These are phyloP conservation scores for Mycena indigotica DNA, from an alignment of 768 basidiomycete species.

Conservation along the genomic window DNA sequence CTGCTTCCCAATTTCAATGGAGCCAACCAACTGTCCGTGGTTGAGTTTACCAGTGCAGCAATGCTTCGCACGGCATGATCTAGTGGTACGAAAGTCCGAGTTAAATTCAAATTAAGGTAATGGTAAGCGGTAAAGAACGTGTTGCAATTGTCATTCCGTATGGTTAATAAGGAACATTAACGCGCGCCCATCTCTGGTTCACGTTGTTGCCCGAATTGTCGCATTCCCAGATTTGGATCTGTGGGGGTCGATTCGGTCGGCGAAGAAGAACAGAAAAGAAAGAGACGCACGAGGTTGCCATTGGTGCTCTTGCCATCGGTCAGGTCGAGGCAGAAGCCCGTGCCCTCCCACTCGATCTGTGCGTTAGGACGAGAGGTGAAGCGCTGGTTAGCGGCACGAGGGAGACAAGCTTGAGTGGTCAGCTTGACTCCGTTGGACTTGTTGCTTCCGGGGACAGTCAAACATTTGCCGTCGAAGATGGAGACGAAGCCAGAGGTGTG, in stretches of 20 bases:
- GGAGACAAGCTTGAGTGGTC: conserved; percentile 25
- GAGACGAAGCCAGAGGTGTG: conserved; percentile 1
- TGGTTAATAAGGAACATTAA: background rate
- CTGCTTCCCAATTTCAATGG: no score
- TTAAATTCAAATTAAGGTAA: no score
- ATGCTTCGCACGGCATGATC: no score
- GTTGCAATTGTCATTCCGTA: background rate
- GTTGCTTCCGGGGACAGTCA: conserved; percentile 26
- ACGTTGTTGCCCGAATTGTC: background rate
- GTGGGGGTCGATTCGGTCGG: background rate
- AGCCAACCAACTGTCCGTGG: no score
- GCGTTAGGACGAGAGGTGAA: background rate
- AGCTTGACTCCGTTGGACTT: conserved; percentile 28
- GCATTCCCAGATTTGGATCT: background rate
- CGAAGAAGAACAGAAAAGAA: background rate
- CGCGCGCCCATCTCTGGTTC: background rate
- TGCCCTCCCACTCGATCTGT: conserved; percentile 7
- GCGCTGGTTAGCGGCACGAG: conserved; percentile 10
- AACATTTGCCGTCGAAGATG: conserved; percentile 20
- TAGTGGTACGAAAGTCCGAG: no score
- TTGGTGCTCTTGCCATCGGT: conserved; percentile 4
- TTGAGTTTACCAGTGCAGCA: no score
- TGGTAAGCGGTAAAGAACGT: background rate
- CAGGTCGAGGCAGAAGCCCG: conserved; percentile 10
- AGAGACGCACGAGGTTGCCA: background rate